phyloP scores from a whole-genome alignment of 768 basidiomycete species.

The Termitomyces heimii region DNA sequence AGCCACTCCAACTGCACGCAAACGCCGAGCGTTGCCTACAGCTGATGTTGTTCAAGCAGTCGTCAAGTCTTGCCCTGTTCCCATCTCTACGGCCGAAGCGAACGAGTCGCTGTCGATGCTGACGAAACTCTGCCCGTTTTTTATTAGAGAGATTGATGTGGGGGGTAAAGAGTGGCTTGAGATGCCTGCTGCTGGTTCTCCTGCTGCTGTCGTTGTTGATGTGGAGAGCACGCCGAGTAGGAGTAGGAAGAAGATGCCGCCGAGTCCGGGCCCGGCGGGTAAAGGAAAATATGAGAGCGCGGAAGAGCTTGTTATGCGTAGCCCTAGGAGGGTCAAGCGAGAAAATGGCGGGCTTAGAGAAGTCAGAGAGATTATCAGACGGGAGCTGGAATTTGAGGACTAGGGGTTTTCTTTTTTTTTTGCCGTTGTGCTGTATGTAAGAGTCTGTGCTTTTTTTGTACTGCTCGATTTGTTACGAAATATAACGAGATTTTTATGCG shows the following conservation, averaged over 20 bases:
- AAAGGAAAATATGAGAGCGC: conserved; percentile 52
- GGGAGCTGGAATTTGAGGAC: conserved; percentile 70
- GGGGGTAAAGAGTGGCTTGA: conserved; percentile 54
- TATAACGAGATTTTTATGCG: too few species aligned
- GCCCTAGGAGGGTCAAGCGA: conserved; percentile 65
- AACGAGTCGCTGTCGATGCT: conserved; percentile 68
- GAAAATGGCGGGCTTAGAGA: conserved; percentile 72
- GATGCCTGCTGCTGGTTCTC: conserved; percentile 46
- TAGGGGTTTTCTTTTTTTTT: conserved; percentile 15
- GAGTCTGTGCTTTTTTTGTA: conserved; percentile 15
- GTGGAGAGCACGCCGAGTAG: conserved; percentile 35
- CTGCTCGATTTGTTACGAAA: conserved; percentile 19
- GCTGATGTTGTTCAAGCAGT: conserved; percentile 64
- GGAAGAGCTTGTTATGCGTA: conserved; percentile 56
- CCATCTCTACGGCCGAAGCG: conserved; percentile 73
- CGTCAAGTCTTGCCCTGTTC: conserved; percentile 77
- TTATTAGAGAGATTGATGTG: conserved; percentile 59
- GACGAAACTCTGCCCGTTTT: conserved; percentile 71
- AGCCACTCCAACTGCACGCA: conserved; percentile 52
- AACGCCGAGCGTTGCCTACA: conserved; percentile 63
- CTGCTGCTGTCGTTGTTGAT: conserved; percentile 13
- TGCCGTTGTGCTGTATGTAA: conserved; percentile 28
- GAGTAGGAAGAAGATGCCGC: conserved; percentile 27
- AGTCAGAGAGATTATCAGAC: conserved; percentile 76
- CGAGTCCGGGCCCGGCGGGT: conserved; percentile 42